A percentile compares a stretch with the other conserved stretches of the same genome.
Conservation (phyloP, 129 eudicot species). For the Lonicera japonica region DNA sequence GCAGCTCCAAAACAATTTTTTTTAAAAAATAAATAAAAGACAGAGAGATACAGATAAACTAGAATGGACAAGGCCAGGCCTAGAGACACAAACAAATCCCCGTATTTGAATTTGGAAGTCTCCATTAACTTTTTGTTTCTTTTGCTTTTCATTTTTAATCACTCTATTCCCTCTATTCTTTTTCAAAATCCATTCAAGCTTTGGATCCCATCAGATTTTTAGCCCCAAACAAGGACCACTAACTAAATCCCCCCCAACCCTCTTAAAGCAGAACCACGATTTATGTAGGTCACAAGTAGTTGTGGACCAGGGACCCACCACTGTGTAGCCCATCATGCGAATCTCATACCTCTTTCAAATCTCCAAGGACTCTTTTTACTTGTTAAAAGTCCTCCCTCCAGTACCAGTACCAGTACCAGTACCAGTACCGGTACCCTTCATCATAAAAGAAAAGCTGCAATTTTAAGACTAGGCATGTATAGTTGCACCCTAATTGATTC, state of each 20-base stretch:
- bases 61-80: background rate
- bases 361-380: background rate
- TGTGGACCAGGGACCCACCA: background rate
- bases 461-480: background rate
- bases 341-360: background rate
- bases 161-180: background rate
- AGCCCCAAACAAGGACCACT: background rate
- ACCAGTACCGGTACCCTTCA: background rate
- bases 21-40: background rate
- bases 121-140: background rate
- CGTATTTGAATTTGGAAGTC: background rate
- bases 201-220: conserved; percentile 6
- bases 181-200: background rate
- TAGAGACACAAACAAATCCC: background rate
- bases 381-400: background rate
- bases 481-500: background rate
- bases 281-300: background rate
- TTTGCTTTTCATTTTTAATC: background rate
- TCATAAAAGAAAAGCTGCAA: background rate
- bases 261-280: background rate
- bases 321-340: background rate
- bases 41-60: background rate
- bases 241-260: background rate
- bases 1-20: background rate
- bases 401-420: no score